These are phyloP conservation scores for Lumnitzera racemosa DNA, from an alignment of 345 rosid genomes.

Conservation along the genomic window DNA sequence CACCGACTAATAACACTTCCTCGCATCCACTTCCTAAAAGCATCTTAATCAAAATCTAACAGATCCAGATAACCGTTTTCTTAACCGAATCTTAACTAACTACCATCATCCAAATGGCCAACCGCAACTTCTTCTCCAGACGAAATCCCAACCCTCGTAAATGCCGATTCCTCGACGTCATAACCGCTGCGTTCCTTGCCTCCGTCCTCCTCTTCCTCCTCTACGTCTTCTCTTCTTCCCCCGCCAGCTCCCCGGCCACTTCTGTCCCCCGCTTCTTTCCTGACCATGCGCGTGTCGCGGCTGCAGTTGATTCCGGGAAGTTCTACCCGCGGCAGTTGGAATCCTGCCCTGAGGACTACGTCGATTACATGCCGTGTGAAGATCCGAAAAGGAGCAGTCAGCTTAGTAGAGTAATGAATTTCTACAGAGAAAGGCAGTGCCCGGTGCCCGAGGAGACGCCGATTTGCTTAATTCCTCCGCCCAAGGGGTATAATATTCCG, in stretches of 20 bases:
- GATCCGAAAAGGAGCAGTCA: constrained; percentile 41
- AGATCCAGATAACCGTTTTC: too few relatives aligned
- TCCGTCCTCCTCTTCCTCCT: constrained; percentile 29
- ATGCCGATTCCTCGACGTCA: constrained; percentile 36
- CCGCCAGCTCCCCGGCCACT: constrained; percentile 18
- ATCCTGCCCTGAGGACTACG: constrained; percentile 21
- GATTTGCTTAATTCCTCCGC: constrained; percentile 41
- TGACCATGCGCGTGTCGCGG: constrained; percentile 6
- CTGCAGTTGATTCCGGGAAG: constrained; percentile 10
- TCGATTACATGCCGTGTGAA: constrained; percentile 48
- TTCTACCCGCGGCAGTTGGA: neutral
- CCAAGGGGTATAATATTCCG: constrained; percentile 32
- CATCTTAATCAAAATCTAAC: too few relatives aligned
- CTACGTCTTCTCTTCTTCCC: constrained; percentile 24
- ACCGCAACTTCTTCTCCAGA: constrained; percentile 2
- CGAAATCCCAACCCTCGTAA: constrained; percentile 10
- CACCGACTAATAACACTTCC: too few relatives aligned
- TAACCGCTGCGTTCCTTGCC: constrained; percentile 29
- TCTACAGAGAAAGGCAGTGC: constrained; percentile 39
- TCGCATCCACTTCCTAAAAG: too few relatives aligned
- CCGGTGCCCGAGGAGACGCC: constrained; percentile 31
- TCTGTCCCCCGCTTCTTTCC: neutral
- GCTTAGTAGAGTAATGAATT: constrained; percentile 44
- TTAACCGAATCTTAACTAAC: neutral
- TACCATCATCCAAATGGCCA: neutral